A percentile compares a stretch with the other conserved stretches of the same genome.
Evolutionary conservation across 305 asterid genomes (phyloP).

Genomic region (Fraxinus velutina): DNA sequence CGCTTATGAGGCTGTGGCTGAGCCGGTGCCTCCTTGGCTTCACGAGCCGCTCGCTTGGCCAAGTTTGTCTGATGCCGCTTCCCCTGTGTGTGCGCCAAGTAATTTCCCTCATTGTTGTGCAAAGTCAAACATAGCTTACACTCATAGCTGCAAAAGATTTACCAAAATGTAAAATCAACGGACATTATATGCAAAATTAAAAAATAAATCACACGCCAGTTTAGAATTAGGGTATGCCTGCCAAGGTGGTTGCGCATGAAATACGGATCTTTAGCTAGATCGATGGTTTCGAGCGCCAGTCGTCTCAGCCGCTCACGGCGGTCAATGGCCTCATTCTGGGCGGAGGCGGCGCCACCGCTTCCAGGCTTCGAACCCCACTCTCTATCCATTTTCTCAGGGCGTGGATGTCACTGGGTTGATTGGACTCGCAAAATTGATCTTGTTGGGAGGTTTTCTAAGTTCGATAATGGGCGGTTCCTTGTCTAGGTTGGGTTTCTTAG

Average conservation of each 20-base stretch:
- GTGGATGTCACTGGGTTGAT: not conserved
- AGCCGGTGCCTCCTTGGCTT: constrained; percentile 92
- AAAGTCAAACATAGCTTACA: constrained; percentile 89
- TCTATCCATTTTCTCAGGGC: constrained; percentile 55
- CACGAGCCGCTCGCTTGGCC: constrained; percentile 98
- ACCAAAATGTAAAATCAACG: not conserved
- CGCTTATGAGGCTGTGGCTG: constrained; percentile 99
- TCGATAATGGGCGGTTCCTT: not conserved
- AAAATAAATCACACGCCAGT: not conserved
- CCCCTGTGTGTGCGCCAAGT: constrained; percentile 96
- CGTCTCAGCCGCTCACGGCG: constrained; percentile 90
- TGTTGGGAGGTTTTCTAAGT: not conserved
- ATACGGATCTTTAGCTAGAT: constrained; percentile 91
- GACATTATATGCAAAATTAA: not conserved
- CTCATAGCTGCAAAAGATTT: constrained; percentile 55
- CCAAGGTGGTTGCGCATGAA: constrained; percentile 97
- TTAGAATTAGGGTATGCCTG: constrained; percentile 44
- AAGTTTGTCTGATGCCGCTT: constrained; percentile 95
- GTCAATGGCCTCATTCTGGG: constrained; percentile 92
- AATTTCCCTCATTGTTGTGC: constrained; percentile 97
- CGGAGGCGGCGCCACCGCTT: constrained; percentile 93
- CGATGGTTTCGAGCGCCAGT: constrained; percentile 87
- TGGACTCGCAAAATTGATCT: not conserved
- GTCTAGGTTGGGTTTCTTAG: not conserved
- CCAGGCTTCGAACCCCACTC: constrained; percentile 99